Percentiles rank a stretch among this genome's conserved stretches.
These are phyloP conservation scores for Paramyrothecium roridum DNA, from an alignment of 2,329 filamentous ascomycete species.

Conservation along the genomic window DNA sequence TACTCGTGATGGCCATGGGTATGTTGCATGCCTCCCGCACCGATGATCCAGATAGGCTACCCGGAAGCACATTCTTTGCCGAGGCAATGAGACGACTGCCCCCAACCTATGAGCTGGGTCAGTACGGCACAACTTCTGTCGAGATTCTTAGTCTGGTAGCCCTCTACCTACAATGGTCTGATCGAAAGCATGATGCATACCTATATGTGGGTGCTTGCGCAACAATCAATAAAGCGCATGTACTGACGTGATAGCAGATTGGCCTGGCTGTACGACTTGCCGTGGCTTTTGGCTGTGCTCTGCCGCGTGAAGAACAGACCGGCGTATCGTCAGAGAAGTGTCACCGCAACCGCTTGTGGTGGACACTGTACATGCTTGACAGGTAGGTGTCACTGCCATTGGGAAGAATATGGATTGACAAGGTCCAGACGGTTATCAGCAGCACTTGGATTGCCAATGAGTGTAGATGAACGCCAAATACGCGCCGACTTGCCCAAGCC, in stretches of 20 bases:
- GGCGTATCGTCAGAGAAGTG: conserved; percentile 19
- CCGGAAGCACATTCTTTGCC: conserved; percentile 19
- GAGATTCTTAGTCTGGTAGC: conserved; percentile 20
- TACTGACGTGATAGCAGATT: conserved; percentile 9
- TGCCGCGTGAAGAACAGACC: conserved; percentile 18
- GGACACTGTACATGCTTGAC: conserved; percentile 26
- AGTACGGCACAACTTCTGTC: conserved; percentile 19
- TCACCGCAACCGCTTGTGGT: conserved; percentile 22
- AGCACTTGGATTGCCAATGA: conserved; percentile 19
- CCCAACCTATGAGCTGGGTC: conserved; percentile 17
- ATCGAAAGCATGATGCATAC: conserved; percentile 23
- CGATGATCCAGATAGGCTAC: conserved; percentile 10
- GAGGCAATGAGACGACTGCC: conserved; percentile 21
- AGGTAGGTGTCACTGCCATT: conserved; percentile 8
- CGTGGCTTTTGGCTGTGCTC: conserved; percentile 19
- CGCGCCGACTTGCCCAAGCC: conserved; percentile 19
- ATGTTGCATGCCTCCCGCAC: conserved; percentile 19
- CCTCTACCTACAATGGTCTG: conserved; percentile 23
- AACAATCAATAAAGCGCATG: neutral
- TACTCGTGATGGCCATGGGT: conserved; percentile 24
- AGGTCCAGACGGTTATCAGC: conserved; percentile 18
- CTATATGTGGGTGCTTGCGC: conserved; percentile 14
- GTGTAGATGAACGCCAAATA: conserved; percentile 21
- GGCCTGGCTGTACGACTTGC: conserved; percentile 20
- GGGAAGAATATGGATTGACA: neutral